Percentiles rank a stretch among this genome's conserved stretches.
Evolutionary conservation across 768 basidiomycete species (phyloP).

Genomic region (Thelephora ganbajun): DNA sequence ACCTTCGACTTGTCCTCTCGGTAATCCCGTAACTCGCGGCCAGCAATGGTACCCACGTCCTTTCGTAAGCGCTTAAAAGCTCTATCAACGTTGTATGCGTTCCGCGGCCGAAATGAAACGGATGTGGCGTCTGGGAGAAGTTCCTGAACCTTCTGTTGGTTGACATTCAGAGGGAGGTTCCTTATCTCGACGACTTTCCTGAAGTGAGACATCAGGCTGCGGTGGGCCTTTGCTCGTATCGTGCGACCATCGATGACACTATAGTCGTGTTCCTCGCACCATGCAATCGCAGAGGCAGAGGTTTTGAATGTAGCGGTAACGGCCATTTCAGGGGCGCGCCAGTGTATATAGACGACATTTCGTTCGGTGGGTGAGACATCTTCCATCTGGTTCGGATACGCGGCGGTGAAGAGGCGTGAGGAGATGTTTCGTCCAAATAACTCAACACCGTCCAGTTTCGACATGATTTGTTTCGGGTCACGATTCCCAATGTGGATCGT

Average conservation of each 20-base stretch:
- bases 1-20: neutral
- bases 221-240: slow-evolving; percentile 33
- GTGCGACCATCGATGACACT: slow-evolving; percentile 23
- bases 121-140: slow-evolving; percentile 18
- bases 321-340: no score
- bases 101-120: neutral
- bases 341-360: no score
- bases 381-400: no score
- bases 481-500: neutral
- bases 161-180: slow-evolving; percentile 21
- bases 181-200: slow-evolving; percentile 26
- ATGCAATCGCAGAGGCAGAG: slow-evolving; percentile 5
- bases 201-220: slow-evolving; percentile 12
- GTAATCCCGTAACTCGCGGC: neutral
- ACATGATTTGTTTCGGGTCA: neutral
- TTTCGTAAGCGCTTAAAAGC: neutral
- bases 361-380: no score
- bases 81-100: neutral
- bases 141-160: slow-evolving; percentile 8
- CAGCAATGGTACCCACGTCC: neutral
- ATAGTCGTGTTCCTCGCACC: slow-evolving; percentile 33
- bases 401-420: no score
- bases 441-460: neutral
- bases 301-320: no score
- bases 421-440: no score